Conservation (phyloP, 2,329 filamentous ascomycete genomes). For the Diaporthe sp. region DNA sequence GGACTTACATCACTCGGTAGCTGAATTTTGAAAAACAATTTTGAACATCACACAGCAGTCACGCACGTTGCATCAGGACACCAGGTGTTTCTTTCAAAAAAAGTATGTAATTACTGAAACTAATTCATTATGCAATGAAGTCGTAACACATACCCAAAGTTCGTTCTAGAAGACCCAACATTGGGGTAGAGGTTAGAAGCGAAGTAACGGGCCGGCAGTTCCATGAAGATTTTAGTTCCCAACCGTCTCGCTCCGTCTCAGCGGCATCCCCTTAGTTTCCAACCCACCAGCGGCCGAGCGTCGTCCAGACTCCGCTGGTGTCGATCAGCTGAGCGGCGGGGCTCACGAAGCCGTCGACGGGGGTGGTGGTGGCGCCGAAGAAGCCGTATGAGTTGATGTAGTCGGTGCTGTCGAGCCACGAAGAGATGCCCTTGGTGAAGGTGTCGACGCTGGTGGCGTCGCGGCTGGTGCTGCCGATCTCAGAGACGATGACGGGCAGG, state of each 20-base stretch:
- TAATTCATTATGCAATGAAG: conserved; percentile 17
- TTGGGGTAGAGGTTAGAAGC: conserved; percentile 2
- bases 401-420: conserved; percentile 58
- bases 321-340: conserved; percentile 62
- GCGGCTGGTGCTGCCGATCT: conserved; percentile 58
- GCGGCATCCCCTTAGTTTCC: not conserved
- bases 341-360: conserved; percentile 61
- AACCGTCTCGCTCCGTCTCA: conserved; percentile 9
- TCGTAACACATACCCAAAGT: conserved; percentile 28
- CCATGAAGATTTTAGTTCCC: conserved; percentile 5
- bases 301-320: conserved; percentile 55
- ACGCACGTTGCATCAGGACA: not conserved
- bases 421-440: conserved; percentile 56
- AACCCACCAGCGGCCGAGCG: conserved; percentile 42
- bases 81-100: conserved; percentile 1
- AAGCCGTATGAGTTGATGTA: conserved; percentile 60
- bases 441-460: conserved; percentile 52
- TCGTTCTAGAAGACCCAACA: conserved; percentile 24
- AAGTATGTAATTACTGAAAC: conserved; percentile 29
- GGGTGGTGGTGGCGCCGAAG: conserved; percentile 59
- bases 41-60: not conserved
- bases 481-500: conserved; percentile 55
- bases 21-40: not conserved
- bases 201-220: conserved; percentile 23
- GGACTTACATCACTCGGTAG: not conserved